phyloP scores from a whole-genome alignment of 176 grass and related monocot species.

The barley (Hordeum vulgare) region DNA sequence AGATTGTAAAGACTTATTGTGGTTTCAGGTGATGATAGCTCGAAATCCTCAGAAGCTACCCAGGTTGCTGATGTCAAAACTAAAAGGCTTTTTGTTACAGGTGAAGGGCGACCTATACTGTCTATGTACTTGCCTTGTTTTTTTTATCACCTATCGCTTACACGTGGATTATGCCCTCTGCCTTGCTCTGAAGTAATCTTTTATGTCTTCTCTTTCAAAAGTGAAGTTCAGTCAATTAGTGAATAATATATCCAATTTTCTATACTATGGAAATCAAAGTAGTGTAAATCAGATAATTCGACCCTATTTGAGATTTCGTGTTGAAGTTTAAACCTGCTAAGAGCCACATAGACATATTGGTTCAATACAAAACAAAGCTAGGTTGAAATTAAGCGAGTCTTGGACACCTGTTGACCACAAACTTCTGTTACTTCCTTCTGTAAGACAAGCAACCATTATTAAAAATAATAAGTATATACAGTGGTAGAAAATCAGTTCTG shows the following conservation, averaged over 20 bases:
- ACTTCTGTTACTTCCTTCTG: not conserved
- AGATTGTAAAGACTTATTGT: not conserved
- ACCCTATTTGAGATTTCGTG: not conserved
- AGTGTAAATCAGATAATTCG: not conserved
- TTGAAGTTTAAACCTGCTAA: not conserved
- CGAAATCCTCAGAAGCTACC: constrained; percentile 49
- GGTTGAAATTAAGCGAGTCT: not conserved
- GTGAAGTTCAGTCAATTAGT: not conserved
- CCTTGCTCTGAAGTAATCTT: not conserved
- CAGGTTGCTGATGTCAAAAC: constrained; percentile 43
- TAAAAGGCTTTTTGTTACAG: constrained; percentile 93
- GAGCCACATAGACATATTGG: not conserved
- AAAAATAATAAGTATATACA: not conserved
- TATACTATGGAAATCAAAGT: not conserved
- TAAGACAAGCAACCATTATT: not conserved
- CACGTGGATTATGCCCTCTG: not conserved
- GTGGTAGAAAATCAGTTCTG: not conserved
- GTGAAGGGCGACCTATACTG: constrained; percentile 26
- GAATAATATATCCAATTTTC: not conserved
- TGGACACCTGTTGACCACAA: not conserved
- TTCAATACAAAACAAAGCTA: not conserved
- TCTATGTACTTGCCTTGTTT: constrained; percentile 7
- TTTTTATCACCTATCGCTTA: constrained; percentile 16
- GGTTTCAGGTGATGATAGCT: constrained; percentile 41
- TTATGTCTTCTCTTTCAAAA: not conserved